A percentile compares a stretch with the other conserved stretches of the same genome.
Evolutionary conservation across 768 basidiomycete genomes (phyloP).

Genomic region (Trametes cubensis): DNA sequence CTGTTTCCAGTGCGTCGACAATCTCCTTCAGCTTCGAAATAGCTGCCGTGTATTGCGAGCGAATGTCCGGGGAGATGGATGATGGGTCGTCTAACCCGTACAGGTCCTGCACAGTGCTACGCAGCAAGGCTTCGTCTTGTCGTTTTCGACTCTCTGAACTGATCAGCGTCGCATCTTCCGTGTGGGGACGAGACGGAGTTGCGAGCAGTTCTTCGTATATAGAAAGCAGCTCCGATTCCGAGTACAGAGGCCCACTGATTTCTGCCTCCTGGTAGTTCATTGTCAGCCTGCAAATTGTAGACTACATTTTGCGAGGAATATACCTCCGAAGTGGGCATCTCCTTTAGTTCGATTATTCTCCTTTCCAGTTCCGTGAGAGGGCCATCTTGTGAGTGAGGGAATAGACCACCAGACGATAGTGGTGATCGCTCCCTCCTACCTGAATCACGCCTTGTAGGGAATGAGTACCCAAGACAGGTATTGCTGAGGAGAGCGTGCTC

Average conservation of each 20-base stretch:
- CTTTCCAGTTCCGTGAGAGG: constrained; percentile 24
- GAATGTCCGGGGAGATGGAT: constrained; percentile 9
- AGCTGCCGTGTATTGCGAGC: constrained; percentile 3
- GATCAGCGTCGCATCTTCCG: constrained; percentile 10
- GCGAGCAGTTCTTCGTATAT: constrained; percentile 47
- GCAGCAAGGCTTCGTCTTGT: constrained; percentile 33
- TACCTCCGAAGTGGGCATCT: constrained; percentile 12
- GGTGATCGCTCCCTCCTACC: neutral
- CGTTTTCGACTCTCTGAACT: constrained; percentile 6
- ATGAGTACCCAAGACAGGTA: neutral
- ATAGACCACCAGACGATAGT: neutral
- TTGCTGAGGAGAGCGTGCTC: neutral
- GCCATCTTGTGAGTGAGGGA: constrained; percentile 5
- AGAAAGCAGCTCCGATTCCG: constrained; percentile 41
- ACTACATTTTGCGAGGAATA: neutral
- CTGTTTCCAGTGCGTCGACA: constrained; percentile 3
- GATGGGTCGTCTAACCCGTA: constrained; percentile 22
- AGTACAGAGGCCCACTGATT: constrained; percentile 25
- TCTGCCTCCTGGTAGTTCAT: neutral
- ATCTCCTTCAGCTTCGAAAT: constrained; percentile 22
- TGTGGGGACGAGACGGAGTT: constrained; percentile 25
- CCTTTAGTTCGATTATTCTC: constrained; percentile 27
- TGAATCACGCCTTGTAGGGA: neutral
- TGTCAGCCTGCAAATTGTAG: neutral
- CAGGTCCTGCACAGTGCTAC: constrained; percentile 40